phyloP scores from a whole-genome alignment of 495 filamentous ascomycete genomes.

The Aspergillus saccharolyticus region DNA sequence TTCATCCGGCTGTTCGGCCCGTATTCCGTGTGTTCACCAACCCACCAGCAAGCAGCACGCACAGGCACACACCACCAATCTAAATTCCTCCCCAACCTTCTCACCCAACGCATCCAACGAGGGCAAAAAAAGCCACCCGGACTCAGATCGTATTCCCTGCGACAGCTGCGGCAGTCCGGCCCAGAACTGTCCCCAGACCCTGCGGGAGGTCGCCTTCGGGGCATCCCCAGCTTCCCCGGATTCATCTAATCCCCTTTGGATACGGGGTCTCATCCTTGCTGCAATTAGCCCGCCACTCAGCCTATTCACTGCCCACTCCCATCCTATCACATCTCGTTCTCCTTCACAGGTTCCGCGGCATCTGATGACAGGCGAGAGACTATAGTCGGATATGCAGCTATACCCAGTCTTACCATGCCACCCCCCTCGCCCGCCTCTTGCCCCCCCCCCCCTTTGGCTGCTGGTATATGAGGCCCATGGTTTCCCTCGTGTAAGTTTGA shows the following conservation, averaged over 20 bases:
- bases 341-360: neutral
- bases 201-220: neutral
- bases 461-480: neutral
- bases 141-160: neutral
- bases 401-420: neutral
- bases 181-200: neutral
- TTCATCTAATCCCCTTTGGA: constrained; percentile 4
- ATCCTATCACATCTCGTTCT: neutral
- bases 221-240: neutral
- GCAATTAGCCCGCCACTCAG: neutral
- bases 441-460: neutral
- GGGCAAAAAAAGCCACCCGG: no score
- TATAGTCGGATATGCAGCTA: neutral
- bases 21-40: neutral
- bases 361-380: neutral
- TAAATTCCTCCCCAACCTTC: neutral
- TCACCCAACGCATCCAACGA: no score
- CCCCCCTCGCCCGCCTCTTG: no score
- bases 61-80: no score
- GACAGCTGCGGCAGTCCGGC: constrained; percentile 2
- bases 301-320: neutral
- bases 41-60: neutral
- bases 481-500: neutral
- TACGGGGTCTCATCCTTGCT: constrained; percentile 3
- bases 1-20: neutral